Conservation (phyloP, 495 filamentous ascomycete species). For the Parmelia sp. region DNA sequence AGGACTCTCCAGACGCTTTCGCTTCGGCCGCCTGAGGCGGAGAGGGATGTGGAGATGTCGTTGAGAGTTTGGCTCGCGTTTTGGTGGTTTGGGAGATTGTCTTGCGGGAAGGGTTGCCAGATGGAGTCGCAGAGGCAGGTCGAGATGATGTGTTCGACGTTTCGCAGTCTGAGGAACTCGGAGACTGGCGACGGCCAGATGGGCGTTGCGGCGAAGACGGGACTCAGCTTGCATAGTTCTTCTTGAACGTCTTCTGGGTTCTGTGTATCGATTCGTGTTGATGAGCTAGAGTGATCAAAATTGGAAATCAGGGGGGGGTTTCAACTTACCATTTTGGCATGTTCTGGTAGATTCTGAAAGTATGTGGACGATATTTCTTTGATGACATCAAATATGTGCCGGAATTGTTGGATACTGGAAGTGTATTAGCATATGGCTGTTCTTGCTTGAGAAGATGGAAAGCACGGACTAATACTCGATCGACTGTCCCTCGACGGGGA, state of each 20-base stretch:
- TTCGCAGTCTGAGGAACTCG: constrained; percentile 15
- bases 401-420: constrained; percentile 13
- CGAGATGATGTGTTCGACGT: constrained; percentile 17
- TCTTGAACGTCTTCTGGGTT: constrained; percentile 11
- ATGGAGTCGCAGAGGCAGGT: constrained; percentile 16
- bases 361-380: constrained; percentile 16
- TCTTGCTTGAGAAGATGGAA: constrained; percentile 4
- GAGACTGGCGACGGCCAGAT: constrained; percentile 17
- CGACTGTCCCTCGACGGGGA: constrained; percentile 13
- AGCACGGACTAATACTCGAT: constrained; percentile 17
- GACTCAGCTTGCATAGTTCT: constrained; percentile 18
- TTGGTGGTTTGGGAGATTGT: constrained; percentile 5
- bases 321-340: constrained; percentile 9
- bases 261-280: constrained; percentile 9
- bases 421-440: constrained; percentile 11
- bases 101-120: constrained; percentile 17
- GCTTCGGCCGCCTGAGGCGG: constrained; percentile 12
- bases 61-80: constrained; percentile 16
- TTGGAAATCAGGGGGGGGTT: constrained; percentile 10
- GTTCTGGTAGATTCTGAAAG: constrained; percentile 19
- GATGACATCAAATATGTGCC: constrained; percentile 12
- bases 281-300: too few relatives aligned
- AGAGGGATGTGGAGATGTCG: constrained; percentile 17
- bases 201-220: constrained; percentile 12
- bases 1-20: constrained; percentile 23